Evolutionary conservation across 148 eudicot genomes (phyloP), one percentile per base, ranked within the genome.

Genomic region (Arbutus unedo): DNA sequence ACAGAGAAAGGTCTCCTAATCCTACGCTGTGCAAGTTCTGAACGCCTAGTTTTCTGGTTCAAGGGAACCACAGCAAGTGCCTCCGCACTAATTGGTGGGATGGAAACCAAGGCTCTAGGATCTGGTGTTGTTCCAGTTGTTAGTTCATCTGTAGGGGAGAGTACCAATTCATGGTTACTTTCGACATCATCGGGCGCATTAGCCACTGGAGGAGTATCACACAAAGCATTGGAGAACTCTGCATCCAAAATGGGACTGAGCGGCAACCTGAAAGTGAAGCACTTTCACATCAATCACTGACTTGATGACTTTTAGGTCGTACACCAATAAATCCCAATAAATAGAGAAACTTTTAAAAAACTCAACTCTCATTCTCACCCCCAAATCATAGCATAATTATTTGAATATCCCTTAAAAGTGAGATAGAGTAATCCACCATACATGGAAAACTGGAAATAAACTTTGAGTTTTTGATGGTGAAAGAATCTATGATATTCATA

Each of bases 1-100:
- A 97, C 98, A 74, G 99, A 92, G 87, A 97, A 97, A 0, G 99
- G 99, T 79, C 99, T 90, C 88, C 99, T 88, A 66, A 89, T 91
- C 77, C 99, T 93, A 31, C 99, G 97, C 84, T 94, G 98, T 11
- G 94, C 94, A 76, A 91, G 91, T 80, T 97, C 99, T 81, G 88
- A 79, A 73, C 88, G 90, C 87, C 87, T 95, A 78, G 88, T 73
- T 87, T 90, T 93, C 48, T 86, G 87, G 88, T 81, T 86, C 84
- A 87, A n/a, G n/a, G 98, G 93, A 66, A 93, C 89, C 72, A 90
- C 76, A 16, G 93, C 88, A 84, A 94, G 92, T 81, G 96, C 86
- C 81, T 94, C 96, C 38, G 80, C 70, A 76, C 82, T 90, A 71
- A 80, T 47, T 56, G 90, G 88, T 10, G 91, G 89, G 81, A 92